These are phyloP conservation scores for Larix kaempferi DNA, from an alignment of 75 land plant genomes.

Conservation along the genomic window DNA sequence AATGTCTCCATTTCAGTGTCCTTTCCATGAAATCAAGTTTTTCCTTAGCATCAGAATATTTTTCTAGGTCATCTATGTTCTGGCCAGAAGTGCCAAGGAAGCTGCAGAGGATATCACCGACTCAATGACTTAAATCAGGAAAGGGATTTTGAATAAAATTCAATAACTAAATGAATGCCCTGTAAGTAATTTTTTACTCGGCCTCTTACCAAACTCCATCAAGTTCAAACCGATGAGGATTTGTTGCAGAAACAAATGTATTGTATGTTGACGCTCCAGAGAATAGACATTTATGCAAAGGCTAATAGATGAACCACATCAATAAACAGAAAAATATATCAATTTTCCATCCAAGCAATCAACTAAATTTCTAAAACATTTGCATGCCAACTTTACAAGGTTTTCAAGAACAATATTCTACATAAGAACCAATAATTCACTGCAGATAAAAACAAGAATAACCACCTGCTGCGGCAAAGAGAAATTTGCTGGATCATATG, in stretches of 20 bases:
- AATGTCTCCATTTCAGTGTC: constrained; percentile 90
- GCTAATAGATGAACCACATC: constrained; percentile 37
- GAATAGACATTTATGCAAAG: constrained; percentile 88
- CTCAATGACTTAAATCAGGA: too few species aligned
- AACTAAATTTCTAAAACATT: background rate
- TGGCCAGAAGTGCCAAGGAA: constrained; percentile 98
- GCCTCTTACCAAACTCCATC: constrained; percentile 69
- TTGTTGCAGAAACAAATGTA: constrained; percentile 83
- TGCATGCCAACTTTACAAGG: constrained; percentile 2
- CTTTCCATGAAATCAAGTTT: constrained; percentile 87
- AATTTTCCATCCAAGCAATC: background rate
- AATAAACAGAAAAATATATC: background rate
- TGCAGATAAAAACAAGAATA: background rate
- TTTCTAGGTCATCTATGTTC: constrained; percentile 87
- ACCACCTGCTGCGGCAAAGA: constrained; percentile 95
- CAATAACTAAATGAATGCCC: too few species aligned
- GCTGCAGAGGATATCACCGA: constrained; percentile 24
- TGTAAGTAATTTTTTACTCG: background rate
- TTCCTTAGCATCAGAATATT: constrained; percentile 80
- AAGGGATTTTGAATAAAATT: too few species aligned
- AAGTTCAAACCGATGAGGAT: constrained; percentile 93
- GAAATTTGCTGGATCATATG: constrained; percentile 91
- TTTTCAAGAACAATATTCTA: background rate
- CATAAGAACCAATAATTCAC: constrained; percentile 7
- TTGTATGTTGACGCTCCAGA: constrained; percentile 81